These are phyloP conservation scores for Colletotrichum abscissum DNA, from an alignment of 2,329 filamentous ascomycete species.

Conservation along the genomic window DNA sequence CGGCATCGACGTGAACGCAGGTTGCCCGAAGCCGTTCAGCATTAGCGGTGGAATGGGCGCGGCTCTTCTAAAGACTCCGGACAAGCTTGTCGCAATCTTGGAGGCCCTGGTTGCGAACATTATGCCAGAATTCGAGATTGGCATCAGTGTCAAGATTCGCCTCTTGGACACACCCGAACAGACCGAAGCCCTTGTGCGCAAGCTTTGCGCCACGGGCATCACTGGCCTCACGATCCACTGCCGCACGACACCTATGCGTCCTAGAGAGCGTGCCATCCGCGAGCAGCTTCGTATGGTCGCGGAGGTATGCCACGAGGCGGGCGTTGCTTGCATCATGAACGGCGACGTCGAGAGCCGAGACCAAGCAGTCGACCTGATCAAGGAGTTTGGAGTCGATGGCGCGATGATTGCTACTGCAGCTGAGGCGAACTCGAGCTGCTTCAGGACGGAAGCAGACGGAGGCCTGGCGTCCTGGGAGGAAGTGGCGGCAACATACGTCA, in stretches of 20 bases:
- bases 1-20: slow-evolving; percentile 96
- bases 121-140: slow-evolving; percentile 81
- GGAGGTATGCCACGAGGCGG: slow-evolving; percentile 81
- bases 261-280: slow-evolving; percentile 86
- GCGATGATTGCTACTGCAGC: slow-evolving; percentile 97
- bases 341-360: slow-evolving; percentile 86
- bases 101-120: slow-evolving; percentile 85
- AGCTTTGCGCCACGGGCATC: slow-evolving; percentile 88
- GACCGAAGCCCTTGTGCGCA: slow-evolving; percentile 81
- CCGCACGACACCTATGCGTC: slow-evolving; percentile 95
- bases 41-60: slow-evolving; percentile 96
- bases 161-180: slow-evolving; percentile 81
- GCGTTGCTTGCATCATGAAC: slow-evolving; percentile 95
- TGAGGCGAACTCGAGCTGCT: slow-evolving; percentile 91
- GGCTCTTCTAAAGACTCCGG: slow-evolving; percentile 85
- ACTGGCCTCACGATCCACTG: slow-evolving; percentile 94
- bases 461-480: slow-evolving; percentile 80
- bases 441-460: slow-evolving; percentile 76
- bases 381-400: slow-evolving; percentile 87
- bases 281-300: slow-evolving; percentile 88
- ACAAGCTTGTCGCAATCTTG: slow-evolving; percentile 85
- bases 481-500: slow-evolving; percentile 81
- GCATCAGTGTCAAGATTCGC: slow-evolving; percentile 97
- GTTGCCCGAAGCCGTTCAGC: slow-evolving; percentile 98
- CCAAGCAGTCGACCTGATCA: slow-evolving; percentile 76